Base-by-base conservation (phyloP, 768 basidiomycete species). In the Lentinus brumalis region DNA sequence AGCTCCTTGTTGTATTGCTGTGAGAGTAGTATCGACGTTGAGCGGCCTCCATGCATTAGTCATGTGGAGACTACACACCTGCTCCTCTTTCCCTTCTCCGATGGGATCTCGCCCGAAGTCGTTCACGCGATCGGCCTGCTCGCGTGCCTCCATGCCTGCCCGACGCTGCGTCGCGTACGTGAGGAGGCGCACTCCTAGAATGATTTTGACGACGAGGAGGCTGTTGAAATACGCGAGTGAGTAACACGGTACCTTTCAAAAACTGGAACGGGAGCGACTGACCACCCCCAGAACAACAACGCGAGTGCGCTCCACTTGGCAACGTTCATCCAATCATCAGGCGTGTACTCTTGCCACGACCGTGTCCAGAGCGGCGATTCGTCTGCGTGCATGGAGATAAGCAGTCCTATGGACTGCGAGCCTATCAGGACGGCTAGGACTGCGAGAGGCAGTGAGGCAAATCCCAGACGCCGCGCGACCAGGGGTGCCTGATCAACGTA, bases 401-500 rank as follows among this genome's bases (percentile, higher is more conserved):
- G 75, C 5, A 91, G 75, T 53, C 73, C 81, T 53, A 90, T 69
- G 12, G 87, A 89, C 67, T 93, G 92, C 1, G 86, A 82, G 21
- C 89, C 88, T 44, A 94, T 84, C 57, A 96, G 79, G 61, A 91
- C 83, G 18, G 83, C 84, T 16, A 98, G 80, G 26, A 92, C 92
- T 0, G 94, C 94, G 2, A 98, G 81, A 0, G 97, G 97, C 21
- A 98, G 79, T 0, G 95, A 86, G 2, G 97, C 91, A 72, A 98
- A 97, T 15, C 97, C 97, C 9, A 99, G 81, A 6, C 97, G 86
- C 3, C 96, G 89, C 1, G 96, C 92, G 35, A 98, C 94, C 5
- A 96, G 81, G 6, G 96, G 96, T 1, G 96, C 96, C 70, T 97
- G 96, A 70, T 99, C 97, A 18, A 97, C 92, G 61, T 96, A 94